Evolutionary conservation across 768 basidiomycete species (phyloP).

Genomic region (Gloeopeniophorella convolvens): DNA sequence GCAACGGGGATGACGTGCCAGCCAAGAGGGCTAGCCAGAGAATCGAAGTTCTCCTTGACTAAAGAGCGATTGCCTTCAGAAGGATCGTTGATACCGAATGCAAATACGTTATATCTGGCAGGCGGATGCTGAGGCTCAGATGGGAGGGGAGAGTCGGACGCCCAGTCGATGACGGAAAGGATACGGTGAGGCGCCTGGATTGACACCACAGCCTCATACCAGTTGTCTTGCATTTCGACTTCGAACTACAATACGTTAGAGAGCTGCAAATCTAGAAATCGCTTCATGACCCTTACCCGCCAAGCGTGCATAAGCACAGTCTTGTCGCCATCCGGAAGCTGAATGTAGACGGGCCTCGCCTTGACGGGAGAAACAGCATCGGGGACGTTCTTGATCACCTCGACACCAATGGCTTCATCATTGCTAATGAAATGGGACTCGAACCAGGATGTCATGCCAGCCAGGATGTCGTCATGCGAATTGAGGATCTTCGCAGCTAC

Average conservation of each 20-base stretch:
- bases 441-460: constrained; percentile 40
- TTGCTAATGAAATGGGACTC: constrained; percentile 41
- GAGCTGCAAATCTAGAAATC: neutral
- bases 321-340: constrained; percentile 62
- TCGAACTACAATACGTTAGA: constrained; percentile 49
- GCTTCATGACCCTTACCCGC: constrained; percentile 46
- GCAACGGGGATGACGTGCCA: constrained; percentile 82
- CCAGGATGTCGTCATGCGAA: constrained; percentile 44
- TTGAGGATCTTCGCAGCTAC: constrained; percentile 43
- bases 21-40: constrained; percentile 75
- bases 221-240: constrained; percentile 91
- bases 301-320: constrained; percentile 72
- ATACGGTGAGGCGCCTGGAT: constrained; percentile 68
- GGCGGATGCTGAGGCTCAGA: constrained; percentile 24
- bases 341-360: constrained; percentile 71
- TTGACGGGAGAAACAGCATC: constrained; percentile 78
- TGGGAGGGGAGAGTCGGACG: constrained; percentile 60
- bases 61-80: constrained; percentile 53
- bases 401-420: constrained; percentile 33
- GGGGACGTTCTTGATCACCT: constrained; percentile 57
- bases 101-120: constrained; percentile 62
- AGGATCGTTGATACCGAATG: constrained; percentile 86
- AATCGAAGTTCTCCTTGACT: constrained; percentile 65
- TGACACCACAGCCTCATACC: constrained; percentile 89
- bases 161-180: constrained; percentile 92